Percentiles rank a stretch among this genome's conserved stretches.
Conservation (phyloP, 805 yeast genomes). For the Teunomyces pallodes region DNA sequence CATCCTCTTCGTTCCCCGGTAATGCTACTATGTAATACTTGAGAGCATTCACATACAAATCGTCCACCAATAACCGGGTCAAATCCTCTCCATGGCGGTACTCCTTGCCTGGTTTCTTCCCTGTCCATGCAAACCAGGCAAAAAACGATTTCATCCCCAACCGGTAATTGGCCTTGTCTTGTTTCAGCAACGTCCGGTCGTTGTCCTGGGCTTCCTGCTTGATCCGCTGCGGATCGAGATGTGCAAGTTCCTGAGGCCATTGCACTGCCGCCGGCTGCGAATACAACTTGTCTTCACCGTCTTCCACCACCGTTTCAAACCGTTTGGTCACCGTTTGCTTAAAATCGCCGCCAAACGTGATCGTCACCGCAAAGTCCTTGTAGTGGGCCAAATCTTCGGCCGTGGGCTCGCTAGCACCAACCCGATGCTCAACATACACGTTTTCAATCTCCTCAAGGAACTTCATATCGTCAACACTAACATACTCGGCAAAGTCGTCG, state of each 20-base stretch:
- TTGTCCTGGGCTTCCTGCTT: conserved; percentile 25
- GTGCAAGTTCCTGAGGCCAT: conserved; percentile 69
- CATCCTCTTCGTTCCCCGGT: conserved; percentile 56
- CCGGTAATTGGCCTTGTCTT: conserved; percentile 61
- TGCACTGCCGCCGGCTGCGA: conserved; percentile 54
- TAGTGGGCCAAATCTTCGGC: conserved; percentile 33
- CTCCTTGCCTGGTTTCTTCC: conserved; percentile 71
- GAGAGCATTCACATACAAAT: conserved; percentile 80
- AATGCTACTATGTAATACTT: conserved; percentile 76
- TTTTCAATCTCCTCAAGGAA: conserved; percentile 66
- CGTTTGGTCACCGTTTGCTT: conserved; percentile 58
- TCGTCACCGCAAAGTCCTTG: conserved; percentile 57
- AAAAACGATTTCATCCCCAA: conserved; percentile 80
- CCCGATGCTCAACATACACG: conserved; percentile 56
- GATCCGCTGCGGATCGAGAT: conserved; percentile 53
- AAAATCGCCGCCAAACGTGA: conserved; percentile 51
- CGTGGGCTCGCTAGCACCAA: conserved; percentile 17
- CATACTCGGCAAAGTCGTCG: conserved; percentile 79
- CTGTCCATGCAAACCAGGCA: conserved; percentile 87
- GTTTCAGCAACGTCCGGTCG: conserved; percentile 38
- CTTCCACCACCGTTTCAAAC: conserved; percentile 49
- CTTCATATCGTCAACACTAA: conserved; percentile 73
- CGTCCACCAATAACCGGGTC: conserved; percentile 70
- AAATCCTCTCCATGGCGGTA: conserved; percentile 77
- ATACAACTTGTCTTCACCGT: conserved; percentile 53